phyloP scores from a whole-genome alignment of 179 eudicot species.

The Gypsophila paniculata region DNA sequence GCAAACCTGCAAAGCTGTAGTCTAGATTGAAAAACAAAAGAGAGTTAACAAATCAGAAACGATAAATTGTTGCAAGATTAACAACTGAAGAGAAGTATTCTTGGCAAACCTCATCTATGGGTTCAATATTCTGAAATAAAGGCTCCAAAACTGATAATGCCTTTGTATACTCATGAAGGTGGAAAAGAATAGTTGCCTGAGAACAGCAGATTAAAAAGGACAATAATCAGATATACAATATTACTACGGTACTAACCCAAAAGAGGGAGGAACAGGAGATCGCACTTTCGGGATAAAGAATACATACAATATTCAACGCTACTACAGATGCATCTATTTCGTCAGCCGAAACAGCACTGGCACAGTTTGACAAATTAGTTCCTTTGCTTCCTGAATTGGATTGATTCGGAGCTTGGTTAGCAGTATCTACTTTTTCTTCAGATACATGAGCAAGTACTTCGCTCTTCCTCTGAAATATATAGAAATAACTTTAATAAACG shows the following conservation, averaged over 20 bases:
- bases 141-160: conserved; percentile 65
- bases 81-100: background rate
- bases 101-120: conserved; percentile 71
- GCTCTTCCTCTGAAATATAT: conserved; percentile 48
- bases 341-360: conserved; percentile 38
- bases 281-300: background rate
- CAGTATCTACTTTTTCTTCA: conserved; percentile 53
- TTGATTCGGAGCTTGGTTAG: conserved; percentile 41
- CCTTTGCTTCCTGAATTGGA: conserved; percentile 41
- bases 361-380: conserved; percentile 31
- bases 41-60: conserved; percentile 15
- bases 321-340: conserved; percentile 69
- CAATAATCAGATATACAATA: background rate
- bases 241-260: background rate
- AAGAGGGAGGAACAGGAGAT: background rate
- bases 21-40: conserved; percentile 15
- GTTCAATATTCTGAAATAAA: conserved; percentile 76
- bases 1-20: conserved; percentile 36
- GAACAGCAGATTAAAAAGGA: conserved; percentile 15
- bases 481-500: conserved; percentile 20
- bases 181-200: conserved; percentile 78
- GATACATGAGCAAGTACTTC: conserved; percentile 64
- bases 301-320: conserved; percentile 62
- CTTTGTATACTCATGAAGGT: conserved; percentile 75
- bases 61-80: background rate